Conservation (phyloP, 2,329 filamentous ascomycete genomes). For the Diaporthe sp. region DNA sequence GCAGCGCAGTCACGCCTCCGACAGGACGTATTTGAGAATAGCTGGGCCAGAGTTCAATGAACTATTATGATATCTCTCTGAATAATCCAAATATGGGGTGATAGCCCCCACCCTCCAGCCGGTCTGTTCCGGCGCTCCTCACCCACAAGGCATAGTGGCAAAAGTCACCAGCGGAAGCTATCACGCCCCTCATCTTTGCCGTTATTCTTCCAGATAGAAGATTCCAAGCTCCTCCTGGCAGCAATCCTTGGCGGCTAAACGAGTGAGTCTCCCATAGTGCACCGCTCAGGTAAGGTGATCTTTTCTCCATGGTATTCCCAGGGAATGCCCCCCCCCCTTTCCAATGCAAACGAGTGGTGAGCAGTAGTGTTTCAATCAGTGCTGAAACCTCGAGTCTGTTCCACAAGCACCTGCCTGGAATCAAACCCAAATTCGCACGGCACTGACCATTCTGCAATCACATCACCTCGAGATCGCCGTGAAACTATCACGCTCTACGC, state of each 20-base stretch:
- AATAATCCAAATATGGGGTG: neutral
- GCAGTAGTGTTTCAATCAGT: too few relatives aligned
- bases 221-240: neutral
- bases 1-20: too few relatives aligned
- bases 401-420: neutral
- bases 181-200: neutral
- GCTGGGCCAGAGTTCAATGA: neutral
- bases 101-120: neutral
- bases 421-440: neutral
- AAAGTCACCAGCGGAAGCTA: neutral
- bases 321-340: too few relatives aligned
- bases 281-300: too few relatives aligned
- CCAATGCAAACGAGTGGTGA: too few relatives aligned
- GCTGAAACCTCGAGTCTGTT: neutral
- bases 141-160: neutral
- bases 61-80: too few relatives aligned
- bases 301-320: too few relatives aligned
- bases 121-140: neutral
- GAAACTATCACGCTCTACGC: neutral
- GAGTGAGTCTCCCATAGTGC: neutral
- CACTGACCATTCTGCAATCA: neutral
- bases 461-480: too few relatives aligned
- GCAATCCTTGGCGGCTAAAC: neutral
- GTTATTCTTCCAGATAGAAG: neutral
- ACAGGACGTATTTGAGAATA: neutral